Evolutionary conservation across 768 basidiomycete species (phyloP), one percentile per base, ranked within the genome.

Genomic region (Mrakia gelida): DNA sequence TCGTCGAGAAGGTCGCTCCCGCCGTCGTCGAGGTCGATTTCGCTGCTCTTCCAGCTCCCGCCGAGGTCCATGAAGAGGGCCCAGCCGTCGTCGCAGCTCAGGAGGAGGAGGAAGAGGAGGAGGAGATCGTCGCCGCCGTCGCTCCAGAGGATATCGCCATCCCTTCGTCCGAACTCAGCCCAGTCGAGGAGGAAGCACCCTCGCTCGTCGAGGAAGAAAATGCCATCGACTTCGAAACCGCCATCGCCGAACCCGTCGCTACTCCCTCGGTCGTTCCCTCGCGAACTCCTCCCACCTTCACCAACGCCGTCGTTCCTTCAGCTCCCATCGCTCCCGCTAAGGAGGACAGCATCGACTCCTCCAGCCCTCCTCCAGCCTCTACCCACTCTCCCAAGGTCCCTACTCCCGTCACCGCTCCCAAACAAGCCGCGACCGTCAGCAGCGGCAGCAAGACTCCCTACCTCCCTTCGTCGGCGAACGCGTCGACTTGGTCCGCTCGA

Each of bases 301-400:
- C 13, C 41, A 49, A 21, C 71, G 49, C 38, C 45, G 65, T 38
- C 65, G 38, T 26, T 34, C 32, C 32, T 67, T 34, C 65, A 23
- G 32, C 65, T 30, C 18, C 32, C 32, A 11, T 30, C 21, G 18
- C 34, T 16, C 32, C 32, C 1, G n/a, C 34, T 38, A 54, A 43
- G 41, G 67, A 70, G 67, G 67, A 70, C 67, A 70, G 34, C 26
- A 43, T 70, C 67, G 67, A 70, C 67, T 43, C 38, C 6, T 41
- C 34, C 67, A 70, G 67, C 38, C 67, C 38, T 41, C 67, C 67
- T 18, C 32, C 23, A 11, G 67, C 23, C 11, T 41, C 34, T 6
- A 15, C 32, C 30, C 11, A 30, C 34, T 56, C 72, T 26, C 56
- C 23, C 3, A 38, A 26, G 56, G 41, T 16, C 11, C 72, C 72